A percentile compares a stretch with the other conserved stretches of the same genome.
Conservation (phyloP, 1,284 basidiomycete species). For the Cryptococcus sp. region DNA sequence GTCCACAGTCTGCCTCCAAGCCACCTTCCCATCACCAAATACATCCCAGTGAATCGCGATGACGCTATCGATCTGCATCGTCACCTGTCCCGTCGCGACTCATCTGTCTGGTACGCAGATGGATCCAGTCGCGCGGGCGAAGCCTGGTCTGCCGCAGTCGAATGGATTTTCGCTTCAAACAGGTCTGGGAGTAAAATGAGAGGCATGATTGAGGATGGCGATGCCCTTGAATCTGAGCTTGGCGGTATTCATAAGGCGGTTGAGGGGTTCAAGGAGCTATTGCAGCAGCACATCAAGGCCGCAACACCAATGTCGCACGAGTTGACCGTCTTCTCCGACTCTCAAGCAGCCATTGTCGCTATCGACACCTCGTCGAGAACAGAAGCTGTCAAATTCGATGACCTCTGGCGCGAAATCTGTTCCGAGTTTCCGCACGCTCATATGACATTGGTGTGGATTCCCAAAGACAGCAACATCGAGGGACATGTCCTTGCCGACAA, state of each 20-base stretch:
- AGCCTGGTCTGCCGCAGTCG: constrained; percentile 51
- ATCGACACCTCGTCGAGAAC: constrained; percentile 50
- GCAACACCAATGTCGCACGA: constrained; percentile 43
- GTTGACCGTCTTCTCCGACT: constrained; percentile 50
- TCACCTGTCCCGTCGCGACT: constrained; percentile 32
- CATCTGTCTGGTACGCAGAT: constrained; percentile 50
- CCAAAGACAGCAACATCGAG: constrained; percentile 41
- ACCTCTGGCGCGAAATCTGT: constrained; percentile 46
- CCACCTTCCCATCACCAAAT: constrained; percentile 50
- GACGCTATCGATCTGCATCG: constrained; percentile 49
- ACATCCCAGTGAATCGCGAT: constrained; percentile 38
- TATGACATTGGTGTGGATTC: constrained; percentile 50
- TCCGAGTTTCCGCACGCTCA: constrained; percentile 43
- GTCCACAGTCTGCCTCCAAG: constrained; percentile 42
- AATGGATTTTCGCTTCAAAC: constrained; percentile 45
- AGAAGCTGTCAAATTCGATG: constrained; percentile 45
- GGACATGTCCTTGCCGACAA: constrained; percentile 49
- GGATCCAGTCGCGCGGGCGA: constrained; percentile 49
- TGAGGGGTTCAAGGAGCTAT: constrained; percentile 47
- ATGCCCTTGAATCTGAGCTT: constrained; percentile 49
- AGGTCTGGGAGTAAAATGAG: constrained; percentile 48
- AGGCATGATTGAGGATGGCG: constrained; percentile 38
- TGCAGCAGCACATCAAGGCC: constrained; percentile 40
- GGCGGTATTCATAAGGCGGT: constrained; percentile 49
- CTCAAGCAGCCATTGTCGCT: constrained; percentile 49